These are phyloP conservation scores for Colletotrichum simmondsii DNA, from an alignment of 2,329 filamentous ascomycete genomes.

Conservation along the genomic window DNA sequence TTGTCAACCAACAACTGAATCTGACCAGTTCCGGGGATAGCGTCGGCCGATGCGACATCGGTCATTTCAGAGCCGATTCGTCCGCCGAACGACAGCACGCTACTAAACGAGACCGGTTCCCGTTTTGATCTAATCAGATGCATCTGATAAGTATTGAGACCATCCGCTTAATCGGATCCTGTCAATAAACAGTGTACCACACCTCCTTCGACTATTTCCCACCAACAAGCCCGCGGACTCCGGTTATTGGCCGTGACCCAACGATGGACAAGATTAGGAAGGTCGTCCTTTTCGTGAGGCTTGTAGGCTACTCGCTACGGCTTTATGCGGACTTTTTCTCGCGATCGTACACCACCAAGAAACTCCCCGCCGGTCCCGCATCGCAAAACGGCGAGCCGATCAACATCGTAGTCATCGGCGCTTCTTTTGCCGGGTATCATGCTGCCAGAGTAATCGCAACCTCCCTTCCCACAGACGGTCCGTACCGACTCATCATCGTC, in stretches of 20 bases:
- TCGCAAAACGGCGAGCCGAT: constrained; percentile 39
- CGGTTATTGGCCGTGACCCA: background rate
- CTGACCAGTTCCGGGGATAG: background rate
- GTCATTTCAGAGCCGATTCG: constrained; percentile 12
- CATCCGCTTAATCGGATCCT: background rate
- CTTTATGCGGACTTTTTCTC: constrained; percentile 15
- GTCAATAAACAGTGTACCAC: background rate
- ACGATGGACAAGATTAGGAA: constrained; percentile 42
- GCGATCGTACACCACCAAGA: constrained; percentile 31
- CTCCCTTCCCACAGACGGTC: constrained; percentile 56
- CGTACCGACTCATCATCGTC: constrained; percentile 64
- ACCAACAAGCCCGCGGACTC: background rate
- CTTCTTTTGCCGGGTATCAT: constrained; percentile 66
- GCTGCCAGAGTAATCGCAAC: constrained; percentile 59
- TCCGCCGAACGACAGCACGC: background rate
- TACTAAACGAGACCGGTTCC: background rate
- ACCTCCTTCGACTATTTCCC: background rate
- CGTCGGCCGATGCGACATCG: constrained; percentile 25
- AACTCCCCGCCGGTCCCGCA: constrained; percentile 18
- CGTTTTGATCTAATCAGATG: constrained; percentile 45
- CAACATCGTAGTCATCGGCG: constrained; percentile 67
- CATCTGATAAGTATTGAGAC: constrained; percentile 44
- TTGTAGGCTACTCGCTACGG: constrained; percentile 40
- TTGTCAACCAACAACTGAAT: background rate
- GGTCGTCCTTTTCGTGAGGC: constrained; percentile 41